Conservation (phyloP, 768 basidiomycete genomes). For the Hygrocybe coccinea region DNA sequence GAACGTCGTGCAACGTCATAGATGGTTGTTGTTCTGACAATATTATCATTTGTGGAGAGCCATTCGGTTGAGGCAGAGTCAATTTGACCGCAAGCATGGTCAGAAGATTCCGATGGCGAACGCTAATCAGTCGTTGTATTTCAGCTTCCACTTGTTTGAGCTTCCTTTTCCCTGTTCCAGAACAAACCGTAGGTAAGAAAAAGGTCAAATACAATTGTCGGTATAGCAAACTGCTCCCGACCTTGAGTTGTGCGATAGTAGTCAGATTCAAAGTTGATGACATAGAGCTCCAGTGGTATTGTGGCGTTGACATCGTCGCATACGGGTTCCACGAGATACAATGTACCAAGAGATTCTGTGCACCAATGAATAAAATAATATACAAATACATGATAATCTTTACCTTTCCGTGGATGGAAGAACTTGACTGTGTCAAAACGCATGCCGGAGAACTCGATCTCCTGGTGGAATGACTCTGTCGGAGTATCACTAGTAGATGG, state of each 20-base stretch:
- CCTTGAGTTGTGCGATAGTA: conserved; percentile 71
- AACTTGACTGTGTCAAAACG: conserved; percentile 62
- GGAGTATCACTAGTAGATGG: conserved; percentile 47
- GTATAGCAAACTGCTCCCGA: conserved; percentile 14
- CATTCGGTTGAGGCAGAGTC: conserved; percentile 43
- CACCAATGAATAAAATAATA: neutral
- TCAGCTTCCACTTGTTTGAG: conserved; percentile 62
- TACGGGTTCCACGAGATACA: conserved; percentile 71
- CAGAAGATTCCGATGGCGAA: conserved; percentile 64
- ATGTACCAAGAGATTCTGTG: conserved; percentile 63
- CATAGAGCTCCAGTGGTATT: conserved; percentile 62
- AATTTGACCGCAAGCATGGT: conserved; percentile 65
- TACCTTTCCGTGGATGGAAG: conserved; percentile 68
- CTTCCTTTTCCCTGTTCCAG: conserved; percentile 55
- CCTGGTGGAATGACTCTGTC: conserved; percentile 55
- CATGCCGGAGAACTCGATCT: conserved; percentile 56
- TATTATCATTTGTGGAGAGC: conserved; percentile 53
- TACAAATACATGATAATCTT: neutral
- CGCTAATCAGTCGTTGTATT: conserved; percentile 51
- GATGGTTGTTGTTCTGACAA: conserved; percentile 69
- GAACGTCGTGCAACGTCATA: conserved; percentile 62
- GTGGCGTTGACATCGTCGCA: conserved; percentile 56
- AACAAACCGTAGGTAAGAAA: neutral
- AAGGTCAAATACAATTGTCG: neutral
- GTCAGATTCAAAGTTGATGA: conserved; percentile 58